Evolutionary conservation across 2,329 filamentous ascomycete genomes (phyloP), one percentile per base, ranked within the genome.

Genomic region (Stachybotrys chlorohalonatus): DNA sequence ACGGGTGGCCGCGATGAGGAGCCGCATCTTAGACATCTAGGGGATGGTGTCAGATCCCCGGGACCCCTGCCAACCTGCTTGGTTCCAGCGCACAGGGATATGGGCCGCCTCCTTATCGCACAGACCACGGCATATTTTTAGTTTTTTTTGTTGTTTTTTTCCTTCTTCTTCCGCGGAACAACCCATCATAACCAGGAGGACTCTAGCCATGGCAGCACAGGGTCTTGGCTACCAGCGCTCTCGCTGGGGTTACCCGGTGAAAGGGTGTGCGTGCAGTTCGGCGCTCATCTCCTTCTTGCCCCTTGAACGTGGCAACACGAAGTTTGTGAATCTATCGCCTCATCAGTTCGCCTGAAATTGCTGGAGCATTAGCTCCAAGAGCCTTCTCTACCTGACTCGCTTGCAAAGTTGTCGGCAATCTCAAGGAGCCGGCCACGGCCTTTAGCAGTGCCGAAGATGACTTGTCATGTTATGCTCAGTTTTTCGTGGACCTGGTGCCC

Each of bases 21-120:
- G 39, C 36, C 15, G 46, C 31, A 52, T 52, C 51, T 52, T 16
- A 52, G 51, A 52, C 51, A 58, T 50, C 51, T 58, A 56, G 58
- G 59, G 55, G 57, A 58, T 55, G 53, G 59, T 59, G 56, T 59
- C 57, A 62, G 61, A 62, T 63, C 57, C 57, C 55, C 57, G 53
- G 60, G 57, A 60, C 62, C 39, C 50, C 42, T 30, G 24, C 24
- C 24, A 24, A 24, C 24, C 24, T 24, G 24, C 24, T 24, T 24
- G 24, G 24, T 24, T 24, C 36, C 2, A 42, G 36, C 13, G 36
- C 6, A 42, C 36, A 13, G 6, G 36, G 36, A 42, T 39, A 11
- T 9, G 9, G 36, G 9, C 9, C 36, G 36, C 36, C 36, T 13
- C 8, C 36, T 13, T 13, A 42, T 42, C 36, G 36, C 2, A 2